phyloP scores from a whole-genome alignment of 371 early-diverging fungal species.

The Mucor plumbeus region DNA sequence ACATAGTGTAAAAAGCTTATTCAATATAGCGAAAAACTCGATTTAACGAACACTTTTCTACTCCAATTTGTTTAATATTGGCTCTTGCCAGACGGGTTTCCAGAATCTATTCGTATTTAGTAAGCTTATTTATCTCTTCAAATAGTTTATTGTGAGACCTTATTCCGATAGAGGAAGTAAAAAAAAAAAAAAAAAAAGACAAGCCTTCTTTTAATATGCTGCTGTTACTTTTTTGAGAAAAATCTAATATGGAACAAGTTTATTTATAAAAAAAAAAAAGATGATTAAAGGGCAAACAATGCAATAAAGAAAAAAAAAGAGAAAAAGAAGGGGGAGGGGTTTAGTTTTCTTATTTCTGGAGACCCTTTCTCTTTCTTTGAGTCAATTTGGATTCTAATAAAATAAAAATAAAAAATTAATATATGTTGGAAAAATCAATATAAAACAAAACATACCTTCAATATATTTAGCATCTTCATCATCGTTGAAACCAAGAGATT shows the following conservation, averaged over 20 bases:
- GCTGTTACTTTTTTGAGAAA: neutral
- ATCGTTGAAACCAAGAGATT: conserved; percentile 62
- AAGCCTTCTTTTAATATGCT: too few relatives aligned
- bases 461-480: conserved; percentile 74
- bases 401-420: neutral
- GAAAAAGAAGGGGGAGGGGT: neutral
- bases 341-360: conserved; percentile 9
- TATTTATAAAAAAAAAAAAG: conserved; percentile 3
- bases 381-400: conserved; percentile 18
- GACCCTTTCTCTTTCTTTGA: conserved; percentile 26
- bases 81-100: too few relatives aligned
- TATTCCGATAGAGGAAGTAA: too few relatives aligned
- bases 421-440: too few relatives aligned
- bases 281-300: neutral
- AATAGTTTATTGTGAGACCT: too few relatives aligned
- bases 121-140: too few relatives aligned
- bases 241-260: conserved; percentile 13
- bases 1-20: too few relatives aligned
- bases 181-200: too few relatives aligned
- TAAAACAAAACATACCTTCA: conserved; percentile 33
- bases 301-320: conserved; percentile 1
- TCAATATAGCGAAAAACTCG: too few relatives aligned
- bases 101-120: too few relatives aligned
- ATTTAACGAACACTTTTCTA: too few relatives aligned
- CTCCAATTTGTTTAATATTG: too few relatives aligned